Evolutionary conservation across 495 filamentous ascomycete species (phyloP).

Genomic region (Penicillium crystallinum): DNA sequence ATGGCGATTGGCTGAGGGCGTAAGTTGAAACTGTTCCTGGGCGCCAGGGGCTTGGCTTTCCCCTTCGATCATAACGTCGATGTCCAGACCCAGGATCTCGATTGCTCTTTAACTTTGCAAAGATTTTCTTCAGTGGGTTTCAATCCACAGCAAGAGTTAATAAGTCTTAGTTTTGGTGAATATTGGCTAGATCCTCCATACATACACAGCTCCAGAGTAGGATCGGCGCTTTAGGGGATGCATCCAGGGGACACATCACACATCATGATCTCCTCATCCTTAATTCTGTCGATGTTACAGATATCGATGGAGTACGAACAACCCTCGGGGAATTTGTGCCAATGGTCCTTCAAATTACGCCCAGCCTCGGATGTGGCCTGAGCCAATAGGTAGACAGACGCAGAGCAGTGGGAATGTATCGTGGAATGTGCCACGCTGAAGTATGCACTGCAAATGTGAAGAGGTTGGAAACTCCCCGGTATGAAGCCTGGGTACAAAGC

Average conservation of each 20-base stretch:
- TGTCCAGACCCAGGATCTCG: background rate
- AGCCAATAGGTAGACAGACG: slow-evolving; percentile 13
- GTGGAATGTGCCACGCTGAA: slow-evolving; percentile 22
- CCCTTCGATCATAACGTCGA: background rate
- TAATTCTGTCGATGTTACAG: background rate
- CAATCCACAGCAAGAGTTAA: no score
- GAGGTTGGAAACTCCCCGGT: slow-evolving; percentile 17
- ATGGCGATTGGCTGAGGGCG: background rate
- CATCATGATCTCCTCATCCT: background rate
- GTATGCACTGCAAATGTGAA: slow-evolving; percentile 13
- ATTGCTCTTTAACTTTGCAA: background rate
- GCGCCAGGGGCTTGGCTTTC: background rate
- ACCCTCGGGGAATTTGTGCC: slow-evolving; percentile 15
- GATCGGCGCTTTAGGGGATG: slow-evolving; percentile 14
- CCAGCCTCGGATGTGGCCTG: slow-evolving; percentile 11
- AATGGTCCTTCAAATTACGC: background rate
- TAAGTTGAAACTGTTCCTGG: slow-evolving; percentile 12
- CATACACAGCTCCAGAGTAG: background rate
- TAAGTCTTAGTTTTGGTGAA: no score
- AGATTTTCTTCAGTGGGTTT: background rate
- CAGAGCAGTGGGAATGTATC: slow-evolving; percentile 23
- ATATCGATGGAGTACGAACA: background rate
- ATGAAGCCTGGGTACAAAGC: background rate
- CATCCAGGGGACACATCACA: background rate
- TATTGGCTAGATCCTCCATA: no score